Evolutionary conservation across 352 stramenopile genomes (phyloP), one percentile per base, ranked within the genome.

Genomic region (Pythium phragmiticola): DNA sequence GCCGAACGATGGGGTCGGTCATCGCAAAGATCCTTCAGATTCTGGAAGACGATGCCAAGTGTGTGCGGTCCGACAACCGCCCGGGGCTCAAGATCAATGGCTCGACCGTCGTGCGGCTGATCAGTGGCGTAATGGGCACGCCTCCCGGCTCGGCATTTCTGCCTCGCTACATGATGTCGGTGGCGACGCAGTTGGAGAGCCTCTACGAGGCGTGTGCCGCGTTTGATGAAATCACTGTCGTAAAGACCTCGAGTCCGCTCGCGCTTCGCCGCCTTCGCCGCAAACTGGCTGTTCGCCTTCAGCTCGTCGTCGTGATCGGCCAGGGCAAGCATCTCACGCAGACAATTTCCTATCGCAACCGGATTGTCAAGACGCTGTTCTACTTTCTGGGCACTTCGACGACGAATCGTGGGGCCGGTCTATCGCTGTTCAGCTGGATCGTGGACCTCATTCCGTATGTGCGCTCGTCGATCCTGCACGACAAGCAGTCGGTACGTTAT

Each of bases 401-500:
- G 30, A 77, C 89, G 17, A 80, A 74, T 14, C 76, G 68, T 41
- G 84, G 75, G 34, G 69, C 76, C 0, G 84, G 87, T 1, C 53
- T 91, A 11, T 90, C 87, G 33, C 78, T 95, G 7, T 95, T 95
- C 57, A 89, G 78, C 59, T 95, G 87, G 87, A 94, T 94, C 54
- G 57, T 95, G 48, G 87, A 95, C 66, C 68, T 95, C 59, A 88
- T 95, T 63, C 85, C 84, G 16, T 68, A 89, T 45, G 73, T 94
- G 47, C 87, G 85, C 54, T 80, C 80, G 3, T 89, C 81, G 2
- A 77, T 94, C 11, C 75, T 91, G 7, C 78, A 91, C 23, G 77
- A 87, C 48, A 83, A 86, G 43, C 81, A 90, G 70, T 89, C 82
- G 52, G 85, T 94, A 82, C 47, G 84, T 87, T 94, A 80, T 88